Conservation (phyloP, 768 basidiomycete genomes). For the Termitomyces sp. region DNA sequence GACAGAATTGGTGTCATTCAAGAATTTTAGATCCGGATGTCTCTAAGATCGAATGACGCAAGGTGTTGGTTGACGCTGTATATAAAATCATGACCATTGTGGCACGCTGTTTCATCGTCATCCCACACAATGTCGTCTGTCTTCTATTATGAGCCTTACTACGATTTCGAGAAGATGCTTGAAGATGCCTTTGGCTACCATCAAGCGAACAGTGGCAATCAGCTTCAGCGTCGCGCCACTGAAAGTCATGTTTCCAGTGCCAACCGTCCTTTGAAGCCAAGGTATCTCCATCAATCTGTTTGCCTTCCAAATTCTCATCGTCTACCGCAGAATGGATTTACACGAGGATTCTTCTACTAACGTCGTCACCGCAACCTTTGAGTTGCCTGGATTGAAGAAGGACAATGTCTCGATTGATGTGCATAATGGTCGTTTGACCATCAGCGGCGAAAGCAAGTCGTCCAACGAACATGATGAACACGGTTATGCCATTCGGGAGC, state of each 20-base stretch:
- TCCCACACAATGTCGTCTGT: constrained; percentile 15
- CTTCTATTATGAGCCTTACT: constrained; percentile 37
- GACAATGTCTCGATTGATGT: constrained; percentile 44
- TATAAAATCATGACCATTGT: background rate
- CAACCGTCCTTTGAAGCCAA: constrained; percentile 17
- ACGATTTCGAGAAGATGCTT: constrained; percentile 39
- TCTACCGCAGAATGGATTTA: constrained; percentile 38
- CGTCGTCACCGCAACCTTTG: constrained; percentile 46
- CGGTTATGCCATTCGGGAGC: constrained; percentile 40
- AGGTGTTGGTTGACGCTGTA: background rate
- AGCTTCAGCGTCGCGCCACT: constrained; percentile 9
- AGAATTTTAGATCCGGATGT: constrained; percentile 1
- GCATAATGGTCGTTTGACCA: constrained; percentile 38
- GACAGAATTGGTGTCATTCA: background rate
- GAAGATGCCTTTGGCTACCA: constrained; percentile 31
- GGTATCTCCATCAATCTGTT: constrained; percentile 6
- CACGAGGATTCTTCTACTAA: constrained; percentile 38
- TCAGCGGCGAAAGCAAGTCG: constrained; percentile 38
- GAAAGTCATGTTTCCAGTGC: constrained; percentile 5
- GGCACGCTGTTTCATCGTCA: background rate
- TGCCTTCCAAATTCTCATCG: background rate
- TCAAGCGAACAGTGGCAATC: constrained; percentile 5
- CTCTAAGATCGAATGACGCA: constrained; percentile 4
- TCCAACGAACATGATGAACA: constrained; percentile 27
- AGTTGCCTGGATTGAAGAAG: constrained; percentile 49